A percentile compares a stretch with the other conserved stretches of the same genome.
phyloP scores from a whole-genome alignment of 177 flowering plant genomes.

The Vitis hybrid region DNA sequence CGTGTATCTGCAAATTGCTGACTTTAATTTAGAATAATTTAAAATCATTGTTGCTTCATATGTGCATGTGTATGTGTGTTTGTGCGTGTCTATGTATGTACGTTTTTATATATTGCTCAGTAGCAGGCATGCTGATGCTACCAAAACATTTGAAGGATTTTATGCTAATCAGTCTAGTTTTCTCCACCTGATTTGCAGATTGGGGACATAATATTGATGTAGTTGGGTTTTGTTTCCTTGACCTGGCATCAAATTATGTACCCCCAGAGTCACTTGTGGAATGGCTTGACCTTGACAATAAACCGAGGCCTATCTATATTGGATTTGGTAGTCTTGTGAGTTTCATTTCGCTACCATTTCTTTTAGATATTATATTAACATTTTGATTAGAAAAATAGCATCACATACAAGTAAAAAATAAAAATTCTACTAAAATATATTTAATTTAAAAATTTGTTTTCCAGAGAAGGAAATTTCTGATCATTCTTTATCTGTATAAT shows the following conservation, averaged over 20 bases:
- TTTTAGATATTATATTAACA: neutral
- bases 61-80: neutral
- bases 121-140: conserved; percentile 1
- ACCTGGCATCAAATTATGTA: conserved; percentile 79
- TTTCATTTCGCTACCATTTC: conserved; percentile 13
- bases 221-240: conserved; percentile 93
- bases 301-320: conserved; percentile 60
- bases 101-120: neutral
- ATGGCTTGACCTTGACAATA: conserved; percentile 67
- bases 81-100: neutral
- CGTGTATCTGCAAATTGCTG: too few species aligned
- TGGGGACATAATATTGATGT: conserved; percentile 94
- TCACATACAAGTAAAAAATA: neutral
- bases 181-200: conserved; percentile 43
- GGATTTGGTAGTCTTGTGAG: conserved; percentile 97
- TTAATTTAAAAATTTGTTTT: too few species aligned
- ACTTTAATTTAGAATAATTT: too few species aligned
- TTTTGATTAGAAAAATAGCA: neutral
- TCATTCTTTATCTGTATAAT: too few species aligned
- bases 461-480: too few species aligned
- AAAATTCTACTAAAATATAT: neutral
- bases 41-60: too few species aligned
- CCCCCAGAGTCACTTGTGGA: conserved; percentile 73
- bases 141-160: neutral
- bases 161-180: neutral